Evolutionary conservation across 768 basidiomycete genomes (phyloP).

Genomic region (Omphalotus guepiniiformis): DNA sequence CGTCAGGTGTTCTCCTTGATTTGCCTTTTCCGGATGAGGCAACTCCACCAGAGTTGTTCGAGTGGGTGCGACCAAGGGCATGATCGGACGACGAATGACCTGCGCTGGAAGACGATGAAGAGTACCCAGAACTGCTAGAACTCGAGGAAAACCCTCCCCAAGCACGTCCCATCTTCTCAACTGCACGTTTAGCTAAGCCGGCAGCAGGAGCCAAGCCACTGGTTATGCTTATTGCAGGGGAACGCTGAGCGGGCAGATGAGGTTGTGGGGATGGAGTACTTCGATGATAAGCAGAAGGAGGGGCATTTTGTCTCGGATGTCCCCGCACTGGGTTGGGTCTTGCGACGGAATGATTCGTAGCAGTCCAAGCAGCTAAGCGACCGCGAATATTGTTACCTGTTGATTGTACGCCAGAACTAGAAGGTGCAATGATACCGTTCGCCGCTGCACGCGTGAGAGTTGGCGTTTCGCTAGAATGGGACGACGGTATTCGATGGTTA

Average conservation of each 20-base stretch:
- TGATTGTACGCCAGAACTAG: conserved; percentile 27
- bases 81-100: conserved; percentile 36
- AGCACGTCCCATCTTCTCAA: conserved; percentile 70
- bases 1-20: conserved; percentile 51
- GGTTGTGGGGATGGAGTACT: conserved; percentile 9
- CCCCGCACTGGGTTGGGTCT: too few relatives aligned
- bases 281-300: conserved; percentile 17
- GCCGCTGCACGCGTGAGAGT: conserved; percentile 39
- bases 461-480: conserved; percentile 30
- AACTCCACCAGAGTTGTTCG: conserved; percentile 33
- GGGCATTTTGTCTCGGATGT: too few relatives aligned
- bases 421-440: conserved; percentile 37
- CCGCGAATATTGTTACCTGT: conserved; percentile 42
- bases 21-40: conserved; percentile 27
- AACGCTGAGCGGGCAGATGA: conserved; percentile 24
- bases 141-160: conserved; percentile 46
- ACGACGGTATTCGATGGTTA: conserved; percentile 18
- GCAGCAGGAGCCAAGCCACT: conserved; percentile 66
- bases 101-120: conserved; percentile 43
- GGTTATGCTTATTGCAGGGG: conserved; percentile 73
- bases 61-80: conserved; percentile 34
- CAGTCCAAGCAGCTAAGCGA: conserved; percentile 45
- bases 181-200: conserved; percentile 71
- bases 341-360: conserved; percentile 20
- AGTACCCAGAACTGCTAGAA: conserved; percentile 40